phyloP scores from a whole-genome alignment of 495 filamentous ascomycete genomes.

The Penicillium dipodomyicola region DNA sequence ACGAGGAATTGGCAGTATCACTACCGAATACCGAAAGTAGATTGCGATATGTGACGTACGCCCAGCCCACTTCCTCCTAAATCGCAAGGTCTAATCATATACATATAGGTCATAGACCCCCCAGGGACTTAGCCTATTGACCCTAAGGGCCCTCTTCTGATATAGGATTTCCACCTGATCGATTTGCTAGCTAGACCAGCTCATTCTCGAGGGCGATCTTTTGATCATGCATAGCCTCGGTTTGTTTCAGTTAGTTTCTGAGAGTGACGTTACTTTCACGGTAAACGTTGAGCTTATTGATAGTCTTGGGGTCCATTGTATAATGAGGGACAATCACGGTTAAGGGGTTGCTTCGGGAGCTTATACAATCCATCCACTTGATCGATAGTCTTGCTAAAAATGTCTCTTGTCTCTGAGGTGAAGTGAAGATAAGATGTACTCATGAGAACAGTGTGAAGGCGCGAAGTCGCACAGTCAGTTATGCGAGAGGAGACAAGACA shows the following conservation, averaged over 20 bases:
- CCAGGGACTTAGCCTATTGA: constrained; percentile 58
- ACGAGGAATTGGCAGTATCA: too few species aligned
- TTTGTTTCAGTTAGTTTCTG: constrained; percentile 77
- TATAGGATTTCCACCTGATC: constrained; percentile 63
- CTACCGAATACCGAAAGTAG: too few species aligned
- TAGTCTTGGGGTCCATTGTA: too few species aligned
- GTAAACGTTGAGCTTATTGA: constrained; percentile 91
- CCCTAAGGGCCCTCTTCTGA: constrained; percentile 59
- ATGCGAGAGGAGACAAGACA: too few species aligned
- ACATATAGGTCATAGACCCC: constrained; percentile 50
- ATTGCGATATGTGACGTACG: constrained; percentile 14
- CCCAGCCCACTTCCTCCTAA: neutral
- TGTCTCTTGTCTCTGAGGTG: too few species aligned
- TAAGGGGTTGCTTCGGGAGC: too few species aligned
- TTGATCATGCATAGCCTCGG: constrained; percentile 69
- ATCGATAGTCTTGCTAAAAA: too few species aligned
- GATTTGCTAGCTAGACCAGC: constrained; percentile 62
- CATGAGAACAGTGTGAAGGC: too few species aligned
- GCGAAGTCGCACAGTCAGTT: too few species aligned
- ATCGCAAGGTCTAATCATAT: constrained; percentile 12
- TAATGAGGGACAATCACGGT: too few species aligned
- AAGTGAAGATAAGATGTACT: too few species aligned
- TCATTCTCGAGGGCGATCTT: constrained; percentile 72
- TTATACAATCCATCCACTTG: too few species aligned
- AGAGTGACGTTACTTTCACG: constrained; percentile 89